These are phyloP conservation scores for Amniculicola lignicola DNA, from an alignment of 495 filamentous ascomycete species.

Conservation along the genomic window DNA sequence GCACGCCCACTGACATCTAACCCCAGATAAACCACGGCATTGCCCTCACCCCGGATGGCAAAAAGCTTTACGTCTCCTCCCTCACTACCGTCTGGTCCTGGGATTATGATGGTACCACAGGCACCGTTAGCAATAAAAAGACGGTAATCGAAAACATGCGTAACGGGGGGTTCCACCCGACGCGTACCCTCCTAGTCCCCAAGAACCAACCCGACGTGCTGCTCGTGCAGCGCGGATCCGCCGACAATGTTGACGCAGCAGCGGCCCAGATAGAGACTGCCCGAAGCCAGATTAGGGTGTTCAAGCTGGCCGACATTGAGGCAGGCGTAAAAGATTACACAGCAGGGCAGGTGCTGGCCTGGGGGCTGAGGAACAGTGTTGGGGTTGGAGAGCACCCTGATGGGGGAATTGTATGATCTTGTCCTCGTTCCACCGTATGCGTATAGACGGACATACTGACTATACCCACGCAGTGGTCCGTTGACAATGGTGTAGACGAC, in stretches of 20 bases:
- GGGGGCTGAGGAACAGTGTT: slow-evolving; percentile 15
- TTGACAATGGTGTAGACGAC: slow-evolving; percentile 21
- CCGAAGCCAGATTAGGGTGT: slow-evolving; percentile 8
- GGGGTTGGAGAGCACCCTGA: slow-evolving; percentile 32
- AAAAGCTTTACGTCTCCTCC: slow-evolving; percentile 10
- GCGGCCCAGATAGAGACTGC: neutral
- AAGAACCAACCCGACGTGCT: slow-evolving; percentile 3
- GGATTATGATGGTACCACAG: slow-evolving; percentile 12
- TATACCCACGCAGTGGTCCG: too few species aligned
- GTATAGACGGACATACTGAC: too few species aligned
- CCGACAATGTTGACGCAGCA: slow-evolving; percentile 13
- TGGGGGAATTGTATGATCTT: slow-evolving; percentile 31
- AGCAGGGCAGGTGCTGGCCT: slow-evolving; percentile 6
- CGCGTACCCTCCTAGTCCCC: slow-evolving; percentile 14
- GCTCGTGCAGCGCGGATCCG: slow-evolving; percentile 15
- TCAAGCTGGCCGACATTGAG: slow-evolving; percentile 1
- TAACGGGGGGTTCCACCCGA: slow-evolving; percentile 2
- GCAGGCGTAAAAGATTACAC: slow-evolving; percentile 3
- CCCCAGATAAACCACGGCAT: slow-evolving; percentile 42
- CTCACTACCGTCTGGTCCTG: slow-evolving; percentile 12
- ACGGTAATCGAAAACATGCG: slow-evolving; percentile 18
- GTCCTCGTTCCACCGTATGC: too few species aligned
- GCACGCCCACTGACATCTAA: too few species aligned
- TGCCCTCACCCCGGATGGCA: slow-evolving; percentile 17
- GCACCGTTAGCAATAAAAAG: slow-evolving; percentile 4